Conservation (phyloP, 768 basidiomycete species). For the Collybiopsis confluens region DNA sequence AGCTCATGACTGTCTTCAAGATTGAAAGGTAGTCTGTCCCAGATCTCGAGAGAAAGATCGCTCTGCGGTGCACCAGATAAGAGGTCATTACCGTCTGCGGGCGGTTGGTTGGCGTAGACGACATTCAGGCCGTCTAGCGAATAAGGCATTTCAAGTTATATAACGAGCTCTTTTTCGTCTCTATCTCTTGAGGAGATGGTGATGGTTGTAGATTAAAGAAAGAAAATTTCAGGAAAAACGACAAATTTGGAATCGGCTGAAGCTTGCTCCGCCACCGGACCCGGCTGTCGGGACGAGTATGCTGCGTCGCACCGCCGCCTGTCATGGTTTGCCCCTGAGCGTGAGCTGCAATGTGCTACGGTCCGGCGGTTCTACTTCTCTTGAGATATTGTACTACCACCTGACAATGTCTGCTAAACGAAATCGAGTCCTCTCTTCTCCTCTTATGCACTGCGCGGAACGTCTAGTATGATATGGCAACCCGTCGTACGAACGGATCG, state of each 20-base stretch:
- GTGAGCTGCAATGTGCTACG: no score
- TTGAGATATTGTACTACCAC: no score
- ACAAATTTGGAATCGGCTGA: background rate
- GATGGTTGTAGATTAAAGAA: background rate
- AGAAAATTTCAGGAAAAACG: background rate
- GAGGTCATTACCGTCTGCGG: constrained; percentile 50
- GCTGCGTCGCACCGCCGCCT: no score
- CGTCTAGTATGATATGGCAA: no score
- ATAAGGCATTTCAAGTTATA: constrained; percentile 37
- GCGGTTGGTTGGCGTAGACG: constrained; percentile 50
- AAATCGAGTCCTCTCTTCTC: no score
- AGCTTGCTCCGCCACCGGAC: background rate
- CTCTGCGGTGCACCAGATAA: constrained; percentile 54
- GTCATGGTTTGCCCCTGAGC: no score
- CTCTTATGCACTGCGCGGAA: no score
- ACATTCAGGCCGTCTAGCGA: constrained; percentile 79
- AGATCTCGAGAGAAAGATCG: constrained; percentile 60
- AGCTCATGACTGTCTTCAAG: constrained; percentile 58
- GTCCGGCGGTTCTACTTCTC: no score
- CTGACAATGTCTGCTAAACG: no score
- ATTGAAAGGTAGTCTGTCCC: constrained; percentile 80
- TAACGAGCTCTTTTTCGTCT: constrained; percentile 18
- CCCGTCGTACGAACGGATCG: no score
- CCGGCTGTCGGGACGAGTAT: background rate
- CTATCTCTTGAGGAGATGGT: constrained; percentile 4